A percentile compares a stretch with the other conserved stretches of the same genome.
These are phyloP conservation scores for Cucumis melo DNA, from an alignment of 306 rosid genomes.

Conservation along the genomic window DNA sequence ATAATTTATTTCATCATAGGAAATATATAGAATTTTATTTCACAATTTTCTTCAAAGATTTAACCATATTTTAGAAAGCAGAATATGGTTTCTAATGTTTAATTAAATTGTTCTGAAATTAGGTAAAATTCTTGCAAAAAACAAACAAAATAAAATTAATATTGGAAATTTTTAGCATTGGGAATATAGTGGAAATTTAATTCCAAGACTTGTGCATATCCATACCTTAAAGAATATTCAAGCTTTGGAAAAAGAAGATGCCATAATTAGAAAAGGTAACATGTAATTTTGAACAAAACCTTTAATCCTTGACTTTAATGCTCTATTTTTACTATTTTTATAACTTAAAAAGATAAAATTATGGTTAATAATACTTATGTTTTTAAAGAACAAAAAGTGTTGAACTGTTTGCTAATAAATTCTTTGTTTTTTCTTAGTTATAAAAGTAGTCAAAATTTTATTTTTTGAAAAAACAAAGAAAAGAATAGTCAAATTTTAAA, in stretches of 20 bases:
- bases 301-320: not conserved
- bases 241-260: not conserved
- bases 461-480: not conserved
- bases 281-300: not conserved
- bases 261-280: not conserved
- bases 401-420: not conserved
- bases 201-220: not conserved
- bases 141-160: not conserved
- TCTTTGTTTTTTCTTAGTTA: not conserved
- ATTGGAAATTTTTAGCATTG: not conserved
- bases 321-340: not conserved
- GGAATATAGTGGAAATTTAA: not conserved
- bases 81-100: not conserved
- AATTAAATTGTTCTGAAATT: not conserved
- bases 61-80: not conserved
- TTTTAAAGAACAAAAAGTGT: not conserved
- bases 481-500: not conserved
- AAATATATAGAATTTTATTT: not conserved
- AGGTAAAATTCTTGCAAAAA: not conserved
- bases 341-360: not conserved
- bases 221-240: not conserved
- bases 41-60: not conserved
- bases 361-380: not conserved
- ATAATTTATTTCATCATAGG: too few relatives aligned
- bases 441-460: not conserved